Percentiles rank a stretch among this genome's conserved stretches.
Conservation (phyloP, 768 basidiomycete genomes). For the Guyanaporus albipodus region DNA sequence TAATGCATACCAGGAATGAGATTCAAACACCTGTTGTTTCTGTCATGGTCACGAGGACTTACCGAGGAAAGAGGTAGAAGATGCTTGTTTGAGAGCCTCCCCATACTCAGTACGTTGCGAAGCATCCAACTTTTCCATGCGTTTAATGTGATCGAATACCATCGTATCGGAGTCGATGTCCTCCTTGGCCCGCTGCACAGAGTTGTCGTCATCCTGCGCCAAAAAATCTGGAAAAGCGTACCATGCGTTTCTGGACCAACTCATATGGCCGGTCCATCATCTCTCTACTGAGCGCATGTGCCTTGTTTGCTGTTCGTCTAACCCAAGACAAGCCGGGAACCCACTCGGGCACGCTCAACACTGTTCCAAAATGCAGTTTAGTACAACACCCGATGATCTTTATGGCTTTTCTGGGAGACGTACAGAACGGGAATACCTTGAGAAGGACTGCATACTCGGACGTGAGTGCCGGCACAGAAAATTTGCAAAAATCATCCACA, state of each 20-base stretch:
- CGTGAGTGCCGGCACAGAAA: neutral
- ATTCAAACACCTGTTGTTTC: neutral
- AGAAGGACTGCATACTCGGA: slow-evolving; percentile 7
- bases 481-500: neutral
- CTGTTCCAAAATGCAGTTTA: neutral
- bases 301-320: slow-evolving; percentile 28
- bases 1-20: neutral
- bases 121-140: neutral
- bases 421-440: slow-evolving; percentile 4
- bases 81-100: neutral
- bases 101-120: neutral
- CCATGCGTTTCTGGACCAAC: neutral
- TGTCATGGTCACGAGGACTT: neutral
- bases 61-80: neutral
- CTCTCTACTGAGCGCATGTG: neutral
- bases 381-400: neutral
- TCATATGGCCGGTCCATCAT: neutral
- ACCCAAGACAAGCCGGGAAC: slow-evolving; percentile 35
- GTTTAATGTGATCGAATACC: neutral
- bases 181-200: neutral
- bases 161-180: neutral
- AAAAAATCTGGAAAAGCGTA: neutral
- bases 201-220: neutral
- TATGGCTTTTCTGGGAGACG: neutral
- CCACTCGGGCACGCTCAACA: slow-evolving; percentile 22